Evolutionary conservation across 305 asterid genomes (phyloP).

Genomic region (Fraxinus angustifolia): DNA sequence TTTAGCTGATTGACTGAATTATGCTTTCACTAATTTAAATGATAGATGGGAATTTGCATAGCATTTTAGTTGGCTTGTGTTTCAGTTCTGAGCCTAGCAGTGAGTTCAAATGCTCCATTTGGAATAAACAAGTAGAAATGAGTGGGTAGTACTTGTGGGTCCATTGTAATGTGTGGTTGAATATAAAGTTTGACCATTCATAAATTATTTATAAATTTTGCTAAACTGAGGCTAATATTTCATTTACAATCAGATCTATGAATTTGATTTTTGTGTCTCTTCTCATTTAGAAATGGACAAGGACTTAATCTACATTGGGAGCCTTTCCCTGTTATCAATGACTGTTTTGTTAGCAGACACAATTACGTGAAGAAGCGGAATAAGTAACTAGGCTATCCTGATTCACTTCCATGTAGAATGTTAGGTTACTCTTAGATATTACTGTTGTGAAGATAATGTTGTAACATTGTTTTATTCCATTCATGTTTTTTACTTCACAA

Average conservation of each 20-base stretch:
- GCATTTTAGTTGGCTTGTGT: constrained; percentile 4
- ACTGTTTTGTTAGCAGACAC: not conserved
- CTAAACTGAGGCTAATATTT: not conserved
- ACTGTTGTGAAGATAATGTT: constrained; percentile 8
- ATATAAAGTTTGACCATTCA: not conserved
- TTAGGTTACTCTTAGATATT: not conserved
- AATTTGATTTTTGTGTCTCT: constrained; percentile 18
- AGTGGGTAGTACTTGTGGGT: not conserved
- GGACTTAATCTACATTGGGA: constrained; percentile 2
- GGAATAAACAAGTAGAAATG: not conserved
- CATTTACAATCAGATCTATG: constrained; percentile 8
- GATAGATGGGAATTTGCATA: not conserved
- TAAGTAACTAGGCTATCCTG: not conserved
- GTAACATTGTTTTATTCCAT: not conserved
- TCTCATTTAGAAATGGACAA: not conserved
- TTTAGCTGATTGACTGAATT: constrained; percentile 5
- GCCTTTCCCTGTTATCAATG: constrained; percentile 10
- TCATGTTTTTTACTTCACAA: constrained; percentile 11
- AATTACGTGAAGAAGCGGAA: not conserved
- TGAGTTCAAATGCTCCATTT: constrained; percentile 9
- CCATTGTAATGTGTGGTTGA: not conserved
- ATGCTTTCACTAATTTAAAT: not conserved
- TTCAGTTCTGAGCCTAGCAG: constrained; percentile 10
- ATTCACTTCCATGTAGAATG: not conserved
- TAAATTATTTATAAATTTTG: not conserved